Evolutionary conservation across 306 rosid species (phyloP).

Genomic region (Cicer bijugum): DNA sequence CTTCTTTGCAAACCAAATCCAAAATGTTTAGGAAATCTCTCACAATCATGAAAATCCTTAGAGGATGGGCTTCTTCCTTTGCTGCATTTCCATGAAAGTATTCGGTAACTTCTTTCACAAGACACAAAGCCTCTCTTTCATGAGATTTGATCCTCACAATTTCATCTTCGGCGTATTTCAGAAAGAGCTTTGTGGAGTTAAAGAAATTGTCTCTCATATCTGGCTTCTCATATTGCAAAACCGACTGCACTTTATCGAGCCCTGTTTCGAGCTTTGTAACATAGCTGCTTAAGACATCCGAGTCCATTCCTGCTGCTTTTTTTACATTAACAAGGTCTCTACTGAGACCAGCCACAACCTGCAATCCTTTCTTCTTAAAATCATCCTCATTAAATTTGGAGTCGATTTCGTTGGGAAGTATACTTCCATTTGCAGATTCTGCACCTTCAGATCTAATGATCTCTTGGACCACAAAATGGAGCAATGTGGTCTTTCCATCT

Average conservation of each 20-base stretch:
- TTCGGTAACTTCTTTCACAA: constrained; percentile 88
- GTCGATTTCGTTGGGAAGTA: constrained; percentile 48
- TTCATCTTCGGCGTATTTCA: constrained; percentile 83
- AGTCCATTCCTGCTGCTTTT: constrained; percentile 98
- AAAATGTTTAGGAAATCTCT: constrained; percentile 79
- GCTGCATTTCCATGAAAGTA: constrained; percentile 89
- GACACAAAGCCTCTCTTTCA: constrained; percentile 72
- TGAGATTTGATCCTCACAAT: constrained; percentile 69
- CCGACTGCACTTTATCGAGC: constrained; percentile 80
- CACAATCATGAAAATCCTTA: constrained; percentile 93
- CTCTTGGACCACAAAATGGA: constrained; percentile 99
- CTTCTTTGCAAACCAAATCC: constrained; percentile 97
- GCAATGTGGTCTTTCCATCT: constrained; percentile 94
- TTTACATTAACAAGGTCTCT: constrained; percentile 81
- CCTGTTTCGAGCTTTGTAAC: constrained; percentile 90
- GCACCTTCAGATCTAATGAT: constrained; percentile 88
- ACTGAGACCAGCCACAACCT: constrained; percentile 86
- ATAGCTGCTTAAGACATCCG: constrained; percentile 89
- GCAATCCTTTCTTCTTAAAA: constrained; percentile 86
- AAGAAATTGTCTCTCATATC: constrained; percentile 75
- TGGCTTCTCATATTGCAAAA: constrained; percentile 73
- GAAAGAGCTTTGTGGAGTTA: constrained; percentile 70
- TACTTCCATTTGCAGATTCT: constrained; percentile 57
- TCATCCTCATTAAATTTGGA: constrained; percentile 64
- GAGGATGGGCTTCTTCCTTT: constrained; percentile 95